These are phyloP conservation scores for Alternaria dauci DNA, from an alignment of 2,329 filamentous ascomycete genomes.

Conservation along the genomic window DNA sequence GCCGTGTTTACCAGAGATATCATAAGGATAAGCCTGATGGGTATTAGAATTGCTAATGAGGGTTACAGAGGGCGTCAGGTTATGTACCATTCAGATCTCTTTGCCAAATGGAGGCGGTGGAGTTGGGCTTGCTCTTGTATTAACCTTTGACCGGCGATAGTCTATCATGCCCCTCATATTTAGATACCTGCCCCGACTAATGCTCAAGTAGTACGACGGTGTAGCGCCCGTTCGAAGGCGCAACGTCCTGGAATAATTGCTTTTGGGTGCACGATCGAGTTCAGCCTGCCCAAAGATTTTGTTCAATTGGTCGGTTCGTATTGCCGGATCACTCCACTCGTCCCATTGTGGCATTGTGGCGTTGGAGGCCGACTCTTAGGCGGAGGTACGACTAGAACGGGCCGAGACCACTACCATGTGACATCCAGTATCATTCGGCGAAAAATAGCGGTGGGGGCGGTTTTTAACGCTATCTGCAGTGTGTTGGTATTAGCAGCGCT, in stretches of 20 bases:
- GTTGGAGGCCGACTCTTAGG: background rate
- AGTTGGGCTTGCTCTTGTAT: background rate
- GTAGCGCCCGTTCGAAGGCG: background rate
- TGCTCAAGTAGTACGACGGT: background rate
- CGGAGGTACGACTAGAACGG: background rate
- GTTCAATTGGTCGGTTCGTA: background rate
- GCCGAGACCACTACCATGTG: background rate
- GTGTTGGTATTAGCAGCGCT: background rate
- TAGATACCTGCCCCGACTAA: background rate
- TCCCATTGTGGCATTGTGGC: background rate
- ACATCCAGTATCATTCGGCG: background rate
- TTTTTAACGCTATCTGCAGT: background rate
- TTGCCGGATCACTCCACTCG: background rate
- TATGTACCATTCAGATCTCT: constrained; percentile 28
- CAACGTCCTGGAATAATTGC: background rate
- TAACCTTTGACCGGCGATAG: background rate
- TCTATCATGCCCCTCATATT: constrained; percentile 1
- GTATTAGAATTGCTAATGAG: background rate
- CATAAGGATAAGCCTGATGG: constrained; percentile 29
- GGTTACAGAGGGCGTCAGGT: no score
- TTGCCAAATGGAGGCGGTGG: background rate
- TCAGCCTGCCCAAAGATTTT: background rate
- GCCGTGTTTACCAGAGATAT: constrained; percentile 28
- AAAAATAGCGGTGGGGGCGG: no score
- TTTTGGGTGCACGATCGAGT: background rate